Evolutionary conservation across 2,329 filamentous ascomycete genomes (phyloP).

Genomic region (Penicillium thymicola): DNA sequence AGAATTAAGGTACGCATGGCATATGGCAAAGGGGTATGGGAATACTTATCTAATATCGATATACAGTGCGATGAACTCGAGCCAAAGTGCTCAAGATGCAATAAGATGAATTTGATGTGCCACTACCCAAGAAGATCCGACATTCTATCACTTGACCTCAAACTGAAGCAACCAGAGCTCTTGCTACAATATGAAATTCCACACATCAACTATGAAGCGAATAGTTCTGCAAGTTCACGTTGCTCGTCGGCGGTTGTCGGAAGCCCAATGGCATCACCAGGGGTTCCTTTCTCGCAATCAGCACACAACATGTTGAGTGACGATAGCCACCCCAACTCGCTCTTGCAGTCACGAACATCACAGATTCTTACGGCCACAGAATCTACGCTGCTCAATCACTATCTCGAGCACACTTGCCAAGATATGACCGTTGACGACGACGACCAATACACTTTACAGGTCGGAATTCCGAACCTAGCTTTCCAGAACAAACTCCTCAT

Average conservation of each 20-base stretch:
- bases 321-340: background rate
- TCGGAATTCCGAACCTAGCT: background rate
- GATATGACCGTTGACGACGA: background rate
- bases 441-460: background rate
- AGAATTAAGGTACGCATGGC: background rate
- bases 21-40: background rate
- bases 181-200: background rate
- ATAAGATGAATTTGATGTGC: background rate
- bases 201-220: background rate
- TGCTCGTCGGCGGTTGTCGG: background rate
- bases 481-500: background rate
- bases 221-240: background rate
- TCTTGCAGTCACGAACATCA: background rate
- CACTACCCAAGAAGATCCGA: background rate
- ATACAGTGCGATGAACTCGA: background rate
- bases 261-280: background rate
- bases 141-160: background rate
- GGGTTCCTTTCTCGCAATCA: background rate
- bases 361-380: background rate
- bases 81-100: constrained; percentile 2
- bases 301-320: background rate
- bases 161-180: background rate
- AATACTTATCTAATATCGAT: background rate
- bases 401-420: background rate
- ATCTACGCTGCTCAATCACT: background rate